These are phyloP conservation scores for Heritiera fomes DNA, from an alignment of 345 rosid genomes.

Conservation along the genomic window DNA sequence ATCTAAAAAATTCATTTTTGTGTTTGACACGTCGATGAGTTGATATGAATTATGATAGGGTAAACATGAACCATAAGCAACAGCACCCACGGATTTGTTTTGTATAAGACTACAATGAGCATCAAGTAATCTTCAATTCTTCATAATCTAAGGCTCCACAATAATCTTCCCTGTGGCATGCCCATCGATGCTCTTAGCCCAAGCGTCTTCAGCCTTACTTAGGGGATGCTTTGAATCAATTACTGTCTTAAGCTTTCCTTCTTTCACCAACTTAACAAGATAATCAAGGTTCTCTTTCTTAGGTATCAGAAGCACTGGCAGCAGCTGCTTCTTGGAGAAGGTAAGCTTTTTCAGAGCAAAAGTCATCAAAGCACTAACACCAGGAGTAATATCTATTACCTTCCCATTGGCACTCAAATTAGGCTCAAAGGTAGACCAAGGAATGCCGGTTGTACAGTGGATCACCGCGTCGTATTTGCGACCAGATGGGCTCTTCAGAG, in stretches of 20 bases:
- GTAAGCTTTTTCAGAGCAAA: conserved; percentile 52
- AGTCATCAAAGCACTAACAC: conserved; percentile 42
- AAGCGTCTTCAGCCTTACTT: conserved; percentile 71
- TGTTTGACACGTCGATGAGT: no score
- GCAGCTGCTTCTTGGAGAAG: conserved; percentile 60
- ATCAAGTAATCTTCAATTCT: neutral
- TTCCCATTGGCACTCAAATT: conserved; percentile 55
- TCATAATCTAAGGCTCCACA: conserved; percentile 45
- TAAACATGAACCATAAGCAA: neutral
- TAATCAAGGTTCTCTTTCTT: conserved; percentile 50
- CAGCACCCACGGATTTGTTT: neutral
- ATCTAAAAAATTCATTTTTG: no score
- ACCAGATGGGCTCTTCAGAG: conserved; percentile 41
- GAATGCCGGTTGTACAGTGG: conserved; percentile 57
- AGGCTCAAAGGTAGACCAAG: conserved; percentile 64
- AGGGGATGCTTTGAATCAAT: conserved; percentile 33
- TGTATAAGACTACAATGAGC: neutral
- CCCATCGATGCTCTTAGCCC: conserved; percentile 66
- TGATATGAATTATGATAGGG: no score
- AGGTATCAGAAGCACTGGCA: conserved; percentile 44
- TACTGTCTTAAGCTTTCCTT: conserved; percentile 48
- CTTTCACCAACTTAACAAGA: conserved; percentile 51
- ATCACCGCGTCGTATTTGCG: conserved; percentile 65
- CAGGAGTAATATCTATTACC: conserved; percentile 59
- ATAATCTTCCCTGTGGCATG: conserved; percentile 82